Percentiles rank a stretch among this genome's conserved stretches.
phyloP scores from a whole-genome alignment of 805 yeast genomes.

The Yarrowia bubula region DNA sequence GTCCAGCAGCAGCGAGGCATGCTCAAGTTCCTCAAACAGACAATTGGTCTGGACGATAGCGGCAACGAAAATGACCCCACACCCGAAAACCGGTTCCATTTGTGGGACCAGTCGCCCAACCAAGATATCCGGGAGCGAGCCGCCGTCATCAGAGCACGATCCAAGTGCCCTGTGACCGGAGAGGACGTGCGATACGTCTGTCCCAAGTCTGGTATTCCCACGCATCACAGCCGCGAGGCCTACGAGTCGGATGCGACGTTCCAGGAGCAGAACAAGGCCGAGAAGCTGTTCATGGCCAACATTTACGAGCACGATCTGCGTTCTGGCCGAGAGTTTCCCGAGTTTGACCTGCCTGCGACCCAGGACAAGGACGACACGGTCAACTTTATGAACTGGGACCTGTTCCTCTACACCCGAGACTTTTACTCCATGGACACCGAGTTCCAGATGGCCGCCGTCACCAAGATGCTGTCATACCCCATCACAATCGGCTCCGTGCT shows the following conservation, averaged over 20 bases:
- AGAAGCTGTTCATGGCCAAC: slow-evolving; percentile 79
- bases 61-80: slow-evolving; percentile 63
- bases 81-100: slow-evolving; percentile 68
- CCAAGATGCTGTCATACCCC: slow-evolving; percentile 92
- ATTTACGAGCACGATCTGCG: slow-evolving; percentile 92
- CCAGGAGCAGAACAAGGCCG: slow-evolving; percentile 64
- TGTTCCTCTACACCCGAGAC: slow-evolving; percentile 86
- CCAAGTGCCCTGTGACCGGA: slow-evolving; percentile 86
- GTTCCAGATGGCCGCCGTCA: slow-evolving; percentile 90
- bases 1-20: slow-evolving; percentile 27
- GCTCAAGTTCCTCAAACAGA: slow-evolving; percentile 34
- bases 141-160: slow-evolving; percentile 81
- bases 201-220: slow-evolving; percentile 93
- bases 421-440: slow-evolving; percentile 96
- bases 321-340: slow-evolving; percentile 91
- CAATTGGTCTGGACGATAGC: slow-evolving; percentile 59
- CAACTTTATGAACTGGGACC: slow-evolving; percentile 85
- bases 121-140: slow-evolving; percentile 88
- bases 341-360: slow-evolving; percentile 84
- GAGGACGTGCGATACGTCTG: slow-evolving; percentile 80
- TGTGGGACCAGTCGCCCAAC: slow-evolving; percentile 91
- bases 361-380: slow-evolving; percentile 72
- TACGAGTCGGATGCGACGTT: slow-evolving; percentile 80
- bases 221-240: slow-evolving; percentile 86
- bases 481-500: slow-evolving; percentile 79